phyloP scores from a whole-genome alignment of 257 asterid species.

The Salvia miltiorrhiza region DNA sequence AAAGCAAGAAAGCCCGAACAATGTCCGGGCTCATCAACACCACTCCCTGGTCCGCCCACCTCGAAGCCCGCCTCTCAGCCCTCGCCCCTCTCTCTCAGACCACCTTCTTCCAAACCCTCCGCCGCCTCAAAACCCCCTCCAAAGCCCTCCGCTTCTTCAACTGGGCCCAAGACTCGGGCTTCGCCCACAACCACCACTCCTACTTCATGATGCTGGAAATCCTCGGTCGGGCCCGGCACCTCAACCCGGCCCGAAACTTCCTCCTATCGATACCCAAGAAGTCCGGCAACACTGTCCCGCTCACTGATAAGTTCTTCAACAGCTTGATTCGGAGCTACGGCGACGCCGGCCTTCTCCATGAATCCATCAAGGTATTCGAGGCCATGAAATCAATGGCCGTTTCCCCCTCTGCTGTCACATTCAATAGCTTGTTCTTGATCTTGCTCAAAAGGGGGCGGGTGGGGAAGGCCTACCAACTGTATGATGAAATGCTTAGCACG shows the following conservation, averaged over 20 bases:
- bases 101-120: conserved; percentile 64
- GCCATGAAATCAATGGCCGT: conserved; percentile 66
- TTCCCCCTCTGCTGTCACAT: conserved; percentile 71
- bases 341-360: conserved; percentile 69
- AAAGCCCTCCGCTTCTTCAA: conserved; percentile 66
- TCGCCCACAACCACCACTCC: conserved; percentile 52
- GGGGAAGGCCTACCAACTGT: conserved; percentile 53
- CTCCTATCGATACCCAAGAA: conserved; percentile 60
- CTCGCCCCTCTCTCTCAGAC: conserved; percentile 64
- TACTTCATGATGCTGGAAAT: conserved; percentile 67
- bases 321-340: conserved; percentile 69
- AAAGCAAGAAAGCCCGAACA: conserved; percentile 47
- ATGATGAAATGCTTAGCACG: conserved; percentile 81
- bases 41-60: conserved; percentile 56
- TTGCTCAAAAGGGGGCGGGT: conserved; percentile 71
- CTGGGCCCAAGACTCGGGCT: conserved; percentile 56
- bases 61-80: conserved; percentile 49
- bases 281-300: conserved; percentile 42
- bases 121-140: conserved; percentile 51
- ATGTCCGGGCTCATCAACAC: conserved; percentile 56
- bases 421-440: conserved; percentile 49
- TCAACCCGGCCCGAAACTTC: conserved; percentile 73
- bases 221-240: conserved; percentile 56
- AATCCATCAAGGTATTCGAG: conserved; percentile 55
- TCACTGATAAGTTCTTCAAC: conserved; percentile 64